Evolutionary conservation across 192 early-diverging fungal species (phyloP).

Genomic region (Coemansia sp.): DNA sequence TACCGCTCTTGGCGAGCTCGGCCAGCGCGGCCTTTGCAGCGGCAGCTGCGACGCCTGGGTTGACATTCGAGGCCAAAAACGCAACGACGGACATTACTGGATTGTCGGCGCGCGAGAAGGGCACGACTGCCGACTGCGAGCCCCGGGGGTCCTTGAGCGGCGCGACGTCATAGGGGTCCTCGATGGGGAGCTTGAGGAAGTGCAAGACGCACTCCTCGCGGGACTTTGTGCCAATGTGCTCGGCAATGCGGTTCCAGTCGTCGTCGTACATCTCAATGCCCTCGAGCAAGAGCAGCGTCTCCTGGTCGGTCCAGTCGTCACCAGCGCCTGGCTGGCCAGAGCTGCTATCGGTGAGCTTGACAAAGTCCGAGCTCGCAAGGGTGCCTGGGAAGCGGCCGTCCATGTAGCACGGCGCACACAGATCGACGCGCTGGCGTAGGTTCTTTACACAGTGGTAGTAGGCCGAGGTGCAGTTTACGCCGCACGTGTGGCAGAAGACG

Average conservation of each 20-base stretch:
- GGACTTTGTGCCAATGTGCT: constrained; percentile 88
- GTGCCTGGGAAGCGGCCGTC: constrained; percentile 91
- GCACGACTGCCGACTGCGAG: constrained; percentile 65
- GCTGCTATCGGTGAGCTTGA: constrained; percentile 59
- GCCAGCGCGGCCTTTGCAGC: constrained; percentile 85
- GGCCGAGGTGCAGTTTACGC: constrained; percentile 73
- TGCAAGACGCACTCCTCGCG: constrained; percentile 91
- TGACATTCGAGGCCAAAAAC: constrained; percentile 85
- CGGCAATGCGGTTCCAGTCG: constrained; percentile 91
- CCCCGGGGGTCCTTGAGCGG: constrained; percentile 23
- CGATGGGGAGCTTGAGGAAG: constrained; percentile 90
- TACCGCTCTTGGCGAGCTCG: constrained; percentile 57
- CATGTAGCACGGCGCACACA: constrained; percentile 90
- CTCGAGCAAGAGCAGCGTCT: constrained; percentile 87
- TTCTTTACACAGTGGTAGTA: constrained; percentile 85
- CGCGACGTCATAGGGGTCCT: constrained; percentile 71
- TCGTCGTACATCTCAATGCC: constrained; percentile 93
- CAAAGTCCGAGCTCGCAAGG: constrained; percentile 86
- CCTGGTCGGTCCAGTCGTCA: constrained; percentile 85
- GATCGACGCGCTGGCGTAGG: constrained; percentile 62
- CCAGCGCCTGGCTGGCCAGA: constrained; percentile 40
- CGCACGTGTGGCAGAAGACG: constrained; percentile 83
- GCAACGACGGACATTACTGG: constrained; percentile 92
- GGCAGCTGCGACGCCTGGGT: constrained; percentile 83
- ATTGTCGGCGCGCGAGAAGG: constrained; percentile 84